Evolutionary conservation across 208 protist genomes (phyloP).

Genomic region (Lotmaria passim): DNA sequence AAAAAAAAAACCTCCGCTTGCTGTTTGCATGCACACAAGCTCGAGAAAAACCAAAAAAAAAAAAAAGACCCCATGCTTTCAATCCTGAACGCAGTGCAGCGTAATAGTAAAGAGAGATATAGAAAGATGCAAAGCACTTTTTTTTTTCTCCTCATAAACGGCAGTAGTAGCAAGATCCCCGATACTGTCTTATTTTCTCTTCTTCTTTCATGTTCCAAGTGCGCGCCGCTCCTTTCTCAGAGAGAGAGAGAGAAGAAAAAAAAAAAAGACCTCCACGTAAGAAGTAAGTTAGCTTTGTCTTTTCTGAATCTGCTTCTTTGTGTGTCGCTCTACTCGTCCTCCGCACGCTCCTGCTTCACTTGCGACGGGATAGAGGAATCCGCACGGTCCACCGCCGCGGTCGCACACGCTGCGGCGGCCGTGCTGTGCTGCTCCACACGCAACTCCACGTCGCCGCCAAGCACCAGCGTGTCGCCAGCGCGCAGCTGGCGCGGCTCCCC

Average conservation of each 20-base stretch:
- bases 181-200: neutral
- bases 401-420: conserved; percentile 5
- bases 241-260: neutral
- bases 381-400: neutral
- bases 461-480: conserved; percentile 41
- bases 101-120: no score
- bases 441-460: conserved; percentile 45
- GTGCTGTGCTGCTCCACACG: conserved; percentile 25
- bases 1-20: conserved; percentile 11
- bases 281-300: no score
- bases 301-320: neutral
- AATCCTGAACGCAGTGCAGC: no score
- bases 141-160: neutral
- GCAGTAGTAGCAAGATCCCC: no score
- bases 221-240: neutral
- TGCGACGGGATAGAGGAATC: conserved; percentile 15
- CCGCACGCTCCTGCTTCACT: conserved; percentile 32
- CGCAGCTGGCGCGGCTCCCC: conserved; percentile 50
- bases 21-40: neutral
- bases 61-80: neutral
- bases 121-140: neutral
- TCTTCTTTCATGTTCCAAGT: neutral
- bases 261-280: neutral
- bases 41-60: neutral
- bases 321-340: conserved; percentile 12